Evolutionary conservation across 805 yeast genomes (phyloP), one percentile per base, ranked within the genome.

Genomic region (Candida silvicultrix): DNA sequence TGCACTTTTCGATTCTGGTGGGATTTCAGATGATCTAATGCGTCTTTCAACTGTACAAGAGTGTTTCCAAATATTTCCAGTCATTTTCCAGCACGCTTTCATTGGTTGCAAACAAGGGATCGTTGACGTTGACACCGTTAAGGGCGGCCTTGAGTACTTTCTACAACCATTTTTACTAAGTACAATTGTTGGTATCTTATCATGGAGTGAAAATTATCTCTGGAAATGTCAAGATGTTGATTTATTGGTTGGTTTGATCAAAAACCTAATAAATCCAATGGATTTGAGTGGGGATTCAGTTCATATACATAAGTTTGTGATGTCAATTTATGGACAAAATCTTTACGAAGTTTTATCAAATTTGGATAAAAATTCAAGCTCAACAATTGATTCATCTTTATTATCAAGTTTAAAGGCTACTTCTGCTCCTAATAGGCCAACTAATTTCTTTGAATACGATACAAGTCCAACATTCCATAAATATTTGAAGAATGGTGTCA

Each of bases 91-190:
- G 49, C 90, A 88, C 58, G 83, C 88, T 0, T 69, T 87, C 12
- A 60, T 73, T 15, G 86, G 95, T 1, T 70, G 78, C 42, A 73
- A 75, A 20, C 63, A 73, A 21, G 78, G 77, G 1, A 64, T 78
- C 14, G 70, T 87, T 4, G 83, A 80, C 51, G 60, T 74, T 10
- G 82, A 81, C 4, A 74, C 80, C 5, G 68, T 89, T 37, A 74
- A 73, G 41, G 86, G 85, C 46, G 97, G 97, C 0, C 69, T 92
- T 32, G 97, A 90, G 57, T 89, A 90, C 57, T 85, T 92, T 53
- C 70, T 85, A 40, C 96, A 90, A 56, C 85, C 88, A 2, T 85
- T 87, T 51, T 69, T 92, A 52, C 69, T 85, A 2, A 69, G 76
- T 8, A 75, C 83, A 12, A 57, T 81, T 31, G 65, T 77, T 6